Percentiles rank a stretch among this genome's conserved stretches.
These are phyloP conservation scores for Dictyophora rubrovolvata DNA, from an alignment of 768 basidiomycete genomes.

Conservation along the genomic window DNA sequence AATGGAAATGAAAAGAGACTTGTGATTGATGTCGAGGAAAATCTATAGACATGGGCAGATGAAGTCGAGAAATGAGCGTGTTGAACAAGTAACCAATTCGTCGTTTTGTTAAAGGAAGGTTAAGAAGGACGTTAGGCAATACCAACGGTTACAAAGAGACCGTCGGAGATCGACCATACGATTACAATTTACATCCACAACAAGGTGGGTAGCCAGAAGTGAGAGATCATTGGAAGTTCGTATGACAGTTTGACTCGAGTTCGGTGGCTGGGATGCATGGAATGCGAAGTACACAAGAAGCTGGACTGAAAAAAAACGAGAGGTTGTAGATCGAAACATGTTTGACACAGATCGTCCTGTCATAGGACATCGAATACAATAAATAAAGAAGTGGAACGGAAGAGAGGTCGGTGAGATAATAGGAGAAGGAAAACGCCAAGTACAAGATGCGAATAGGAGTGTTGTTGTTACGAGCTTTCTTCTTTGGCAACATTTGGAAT, in stretches of 20 bases:
- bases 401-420: not conserved
- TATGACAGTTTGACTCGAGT: not conserved
- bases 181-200: not conserved
- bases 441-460: not conserved
- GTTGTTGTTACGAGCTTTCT: not conserved
- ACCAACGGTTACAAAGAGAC: not conserved
- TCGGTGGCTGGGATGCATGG: not conserved
- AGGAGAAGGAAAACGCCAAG: not conserved
- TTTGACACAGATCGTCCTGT: too few relatives aligned
- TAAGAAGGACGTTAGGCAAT: not conserved
- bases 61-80: not conserved
- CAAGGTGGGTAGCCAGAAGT: not conserved
- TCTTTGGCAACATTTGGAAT: conserved; percentile 2
- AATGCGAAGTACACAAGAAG: not conserved
- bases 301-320: not conserved
- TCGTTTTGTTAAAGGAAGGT: not conserved
- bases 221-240: not conserved
- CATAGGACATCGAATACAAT: too few relatives aligned
- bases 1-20: not conserved
- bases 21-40: not conserved
- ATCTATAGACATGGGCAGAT: not conserved
- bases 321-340: not conserved
- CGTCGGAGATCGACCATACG: not conserved
- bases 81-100: not conserved
- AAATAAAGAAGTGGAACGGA: not conserved